Percentiles rank a stretch among this genome's conserved stretches.
Evolutionary conservation across 805 yeast species (phyloP).

Genomic region (Tetrapisispora nanseiensis): DNA sequence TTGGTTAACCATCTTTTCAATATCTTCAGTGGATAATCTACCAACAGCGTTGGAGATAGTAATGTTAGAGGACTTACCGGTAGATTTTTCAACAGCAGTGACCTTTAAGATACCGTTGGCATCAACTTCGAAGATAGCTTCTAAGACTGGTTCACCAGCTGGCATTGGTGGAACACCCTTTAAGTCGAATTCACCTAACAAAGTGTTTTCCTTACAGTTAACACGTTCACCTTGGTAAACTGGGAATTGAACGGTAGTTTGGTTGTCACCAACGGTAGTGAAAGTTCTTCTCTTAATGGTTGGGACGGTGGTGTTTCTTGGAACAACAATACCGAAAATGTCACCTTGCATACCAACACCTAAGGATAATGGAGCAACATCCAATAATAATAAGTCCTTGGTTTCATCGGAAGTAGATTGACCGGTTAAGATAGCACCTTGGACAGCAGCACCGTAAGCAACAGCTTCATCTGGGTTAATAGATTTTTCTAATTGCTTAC

Average conservation of each 20-base stretch:
- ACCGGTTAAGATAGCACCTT: conserved; percentile 97
- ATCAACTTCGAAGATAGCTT: conserved; percentile 97
- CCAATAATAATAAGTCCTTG: conserved; percentile 85
- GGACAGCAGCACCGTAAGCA: conserved; percentile 99
- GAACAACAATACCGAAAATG: conserved; percentile 96
- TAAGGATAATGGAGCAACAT: conserved; percentile 95
- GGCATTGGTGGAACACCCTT: conserved; percentile 96
- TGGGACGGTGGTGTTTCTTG: conserved; percentile 99
- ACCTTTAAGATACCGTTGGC: conserved; percentile 99
- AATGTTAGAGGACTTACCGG: conserved; percentile 70
- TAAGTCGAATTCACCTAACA: conserved; percentile 96
- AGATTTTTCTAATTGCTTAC: conserved; percentile 92
- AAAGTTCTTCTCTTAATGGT: conserved; percentile 97
- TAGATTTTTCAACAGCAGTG: conserved; percentile 96
- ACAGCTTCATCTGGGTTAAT: conserved; percentile 99
- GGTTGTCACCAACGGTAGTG: conserved; percentile 98
- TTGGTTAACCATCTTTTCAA: conserved; percentile 96
- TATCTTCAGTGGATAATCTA: conserved; percentile 91
- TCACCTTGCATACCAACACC: conserved; percentile 99
- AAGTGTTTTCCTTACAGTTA: conserved; percentile 94
- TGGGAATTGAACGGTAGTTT: conserved; percentile 97
- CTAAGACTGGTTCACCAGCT: conserved; percentile 99
- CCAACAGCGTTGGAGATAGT: conserved; percentile 99
- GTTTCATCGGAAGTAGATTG: conserved; percentile 84
- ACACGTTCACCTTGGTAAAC: conserved; percentile 99